phyloP scores from a whole-genome alignment of 169 alveolate genomes.

The Babesia ovis region DNA sequence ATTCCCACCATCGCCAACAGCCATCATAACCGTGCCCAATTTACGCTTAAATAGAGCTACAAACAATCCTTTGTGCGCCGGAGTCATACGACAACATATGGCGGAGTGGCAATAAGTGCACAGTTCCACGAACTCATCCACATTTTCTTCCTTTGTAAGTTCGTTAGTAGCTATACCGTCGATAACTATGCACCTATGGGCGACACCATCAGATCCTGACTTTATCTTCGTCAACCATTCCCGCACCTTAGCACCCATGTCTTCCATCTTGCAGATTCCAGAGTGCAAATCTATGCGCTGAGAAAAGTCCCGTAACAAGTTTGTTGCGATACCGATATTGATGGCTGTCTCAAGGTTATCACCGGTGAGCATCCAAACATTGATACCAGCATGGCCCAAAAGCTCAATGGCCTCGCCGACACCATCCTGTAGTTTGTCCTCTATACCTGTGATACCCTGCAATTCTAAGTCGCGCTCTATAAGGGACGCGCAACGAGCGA shows the following conservation, averaged over 20 bases:
- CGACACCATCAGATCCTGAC: neutral
- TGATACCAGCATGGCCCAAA: slow-evolving; percentile 92
- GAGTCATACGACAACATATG: slow-evolving; percentile 65
- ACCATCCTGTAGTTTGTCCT: slow-evolving; percentile 94
- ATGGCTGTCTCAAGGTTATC: slow-evolving; percentile 97
- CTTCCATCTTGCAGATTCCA: slow-evolving; percentile 2
- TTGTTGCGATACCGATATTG: slow-evolving; percentile 88
- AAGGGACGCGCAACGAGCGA: slow-evolving; percentile 79
- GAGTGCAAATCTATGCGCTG: slow-evolving; percentile 61
- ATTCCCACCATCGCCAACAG: slow-evolving; percentile 99
- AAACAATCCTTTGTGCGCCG: slow-evolving; percentile 56
- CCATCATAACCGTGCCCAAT: slow-evolving; percentile 57
- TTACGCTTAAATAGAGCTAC: slow-evolving; percentile 33
- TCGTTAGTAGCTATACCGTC: slow-evolving; percentile 35
- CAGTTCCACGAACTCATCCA: slow-evolving; percentile 32
- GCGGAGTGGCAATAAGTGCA: slow-evolving; percentile 45
- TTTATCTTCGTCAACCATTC: slow-evolving; percentile 15
- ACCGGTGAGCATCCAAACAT: slow-evolving; percentile 99
- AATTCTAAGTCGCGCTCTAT: slow-evolving; percentile 89
- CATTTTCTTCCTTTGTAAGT: slow-evolving; percentile 11
- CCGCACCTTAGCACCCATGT: neutral
- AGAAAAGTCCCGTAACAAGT: slow-evolving; percentile 68
- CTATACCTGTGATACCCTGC: slow-evolving; percentile 96
- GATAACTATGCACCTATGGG: slow-evolving; percentile 50
- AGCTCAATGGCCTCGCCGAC: slow-evolving; percentile 95